Base-by-base conservation (phyloP, 2,329 filamentous ascomycete genomes). In the Exserohilum rostratum region DNA sequence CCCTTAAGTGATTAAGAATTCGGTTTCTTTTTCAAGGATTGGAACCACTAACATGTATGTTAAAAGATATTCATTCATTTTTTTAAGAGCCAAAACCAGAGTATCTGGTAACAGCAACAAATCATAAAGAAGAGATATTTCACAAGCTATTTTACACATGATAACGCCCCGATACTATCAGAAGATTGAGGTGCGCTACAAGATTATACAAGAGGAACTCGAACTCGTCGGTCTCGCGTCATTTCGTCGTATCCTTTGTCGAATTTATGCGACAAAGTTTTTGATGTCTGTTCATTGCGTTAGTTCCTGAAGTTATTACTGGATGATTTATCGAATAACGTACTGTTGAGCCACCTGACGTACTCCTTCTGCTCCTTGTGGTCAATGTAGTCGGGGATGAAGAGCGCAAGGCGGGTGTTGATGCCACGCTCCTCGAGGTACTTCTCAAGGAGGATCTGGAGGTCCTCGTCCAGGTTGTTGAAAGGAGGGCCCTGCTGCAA, bases 311-410 rank as follows among this genome's bases (percentile, higher is more conserved):
- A 9, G 7, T n/a, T 11, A 7, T 27, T 29, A 5, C 3, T 15
- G 27, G 22, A 35, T 5, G 27, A 35, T 37, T 12, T 10, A 6
- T 13, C 17, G 43, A 10, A 22, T 13, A 7, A 71, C 70, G 65
- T 62, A 73, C 69, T 86, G 77, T 87, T 85, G 76, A 99, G 81
- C 95, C 96, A 99, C 64, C 84, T 81, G 58, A 96, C 81, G 78
- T 99, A 99, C 84, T 99, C 95, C 80, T 87, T 90, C 86, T 98
- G 93, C 86, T 99, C 95, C 88, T 99, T 99, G 79, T 90, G 86
- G 75, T 98, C 92, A 72, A 98, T 93, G 80, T 96, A 99, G 76
- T 98, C 93, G 33, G 93, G 91, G 39, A 96, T 88, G 77, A 98
- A 97, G 65, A 93, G 80, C 49, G 93, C 93, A 68, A 99, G 85